Base-by-base conservation (phyloP, 1,284 basidiomycete genomes). In the Ceratobasidium sp. region DNA sequence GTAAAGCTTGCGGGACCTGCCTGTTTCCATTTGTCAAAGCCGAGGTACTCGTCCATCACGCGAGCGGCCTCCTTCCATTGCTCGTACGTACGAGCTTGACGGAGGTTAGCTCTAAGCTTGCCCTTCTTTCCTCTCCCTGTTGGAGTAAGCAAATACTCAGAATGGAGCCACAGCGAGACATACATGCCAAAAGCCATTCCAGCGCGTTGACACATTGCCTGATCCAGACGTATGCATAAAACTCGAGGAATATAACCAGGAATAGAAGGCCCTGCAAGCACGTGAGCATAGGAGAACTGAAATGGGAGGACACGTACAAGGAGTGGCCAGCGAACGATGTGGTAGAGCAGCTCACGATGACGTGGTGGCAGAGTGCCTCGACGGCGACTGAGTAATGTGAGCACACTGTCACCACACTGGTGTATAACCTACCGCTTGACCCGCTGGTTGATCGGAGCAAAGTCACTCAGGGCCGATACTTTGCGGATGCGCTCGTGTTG, bases 131-230 rank as follows among this genome's bases (percentile, higher is more conserved):
- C 96, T 71, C 93, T 83, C 92, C 94, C 93, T 90, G 79, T 67
- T 45, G 52, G 18, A 50, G 6, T 59, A 30, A 58, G 52, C 18
- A 64, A 65, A 39, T 32, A 26, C 30, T 12, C 36, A 52, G 28
- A 30, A 61, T 53, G 30, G 21, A 52, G 36, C 21, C 36, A 50
- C 18, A 21, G 12, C 21, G 6, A 23, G 12, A 81, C 90, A 78
- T 77, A 95, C 95, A 98, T 65, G 93, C 93, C 28, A 92, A 88
- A 55, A 95, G 79, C 88, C 90, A 96, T 81, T 97, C 95, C 78
- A 95, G 92, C n/a, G 92, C 86, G 78, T 96, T 96, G 48, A 98
- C 97, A 18, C 96, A 79, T 80, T 98, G 96, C 45, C 97, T 86
- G 58, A 95, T 93, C 30, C 93, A 76, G 48, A 98, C 88, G 79